Base-by-base conservation (phyloP, 2,329 filamentous ascomycete genomes). In the Aspergillus piperis region DNA sequence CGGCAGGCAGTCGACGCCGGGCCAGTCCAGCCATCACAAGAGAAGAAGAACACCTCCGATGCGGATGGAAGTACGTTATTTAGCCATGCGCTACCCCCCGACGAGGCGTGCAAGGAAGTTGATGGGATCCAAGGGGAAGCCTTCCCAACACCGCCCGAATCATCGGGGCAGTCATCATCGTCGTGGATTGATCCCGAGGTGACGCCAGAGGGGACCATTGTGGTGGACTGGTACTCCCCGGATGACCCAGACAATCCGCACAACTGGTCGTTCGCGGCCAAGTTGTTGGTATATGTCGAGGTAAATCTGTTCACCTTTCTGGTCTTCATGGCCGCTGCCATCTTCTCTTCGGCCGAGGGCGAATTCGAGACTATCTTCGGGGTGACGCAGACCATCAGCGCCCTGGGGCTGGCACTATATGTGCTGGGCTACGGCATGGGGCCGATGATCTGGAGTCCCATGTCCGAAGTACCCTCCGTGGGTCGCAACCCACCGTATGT, bases 401-500 rank as follows among this genome's bases (percentile, higher is more conserved):
- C 21, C 4, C 47, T 58, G 8, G 56, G 56, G 8, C 13, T 58
- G 7, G 38, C 49, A 1, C 39, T 58, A 2, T 41, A 42, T 17
- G 19, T 58, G 36, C 17, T 58, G 10, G 55, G 55, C 25, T 61
- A 63, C 36, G 63, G 59, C 3, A 25, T 54, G 19, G 88, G 88
- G 0, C 87, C 87, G 0, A 73, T 90, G 7, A 63, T 90, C n/a
- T 89, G 85, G 74, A 85, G 84, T 0, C 88, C 88, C 0, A 74
- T 90, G 36, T 83, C 79, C 39, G 88, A 90, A 73, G 84, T 90
- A 30, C 86, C 88, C 0, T 70, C 80, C 42, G 82, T 90, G 51
- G 88, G 88, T 3, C 81, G 88, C 5, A 89, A 86, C 66, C 84
- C 84, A 0, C 82, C 88, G 13, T 90, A 90, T 73, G 82, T 88